phyloP scores from a whole-genome alignment of 805 yeast species.

The Blastobotrys robertii region DNA sequence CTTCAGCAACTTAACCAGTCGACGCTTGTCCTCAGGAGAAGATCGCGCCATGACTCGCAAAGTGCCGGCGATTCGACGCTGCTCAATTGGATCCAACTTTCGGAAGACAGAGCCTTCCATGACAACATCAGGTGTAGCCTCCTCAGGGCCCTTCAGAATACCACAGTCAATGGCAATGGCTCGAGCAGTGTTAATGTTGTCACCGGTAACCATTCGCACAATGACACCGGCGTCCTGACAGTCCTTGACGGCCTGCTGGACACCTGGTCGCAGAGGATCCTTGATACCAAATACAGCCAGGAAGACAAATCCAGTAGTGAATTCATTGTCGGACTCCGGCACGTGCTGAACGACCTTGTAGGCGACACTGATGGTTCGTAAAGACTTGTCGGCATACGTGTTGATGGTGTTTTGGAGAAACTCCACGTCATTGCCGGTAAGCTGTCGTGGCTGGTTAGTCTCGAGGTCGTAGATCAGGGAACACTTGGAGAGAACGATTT shows the following conservation, averaged over 20 bases:
- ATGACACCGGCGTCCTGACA: slow-evolving; percentile 89
- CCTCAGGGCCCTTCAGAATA: slow-evolving; percentile 42
- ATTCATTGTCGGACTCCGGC: slow-evolving; percentile 14
- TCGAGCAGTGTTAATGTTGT: slow-evolving; percentile 80
- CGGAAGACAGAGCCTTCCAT: slow-evolving; percentile 95
- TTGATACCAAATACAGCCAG: slow-evolving; percentile 85
- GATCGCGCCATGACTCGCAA: slow-evolving; percentile 86
- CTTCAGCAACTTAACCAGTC: slow-evolving; percentile 73
- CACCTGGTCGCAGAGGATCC: slow-evolving; percentile 90
- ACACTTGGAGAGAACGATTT: slow-evolving; percentile 62
- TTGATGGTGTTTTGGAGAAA: slow-evolving; percentile 37
- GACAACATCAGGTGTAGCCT: slow-evolving; percentile 46
- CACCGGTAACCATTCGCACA: slow-evolving; percentile 98
- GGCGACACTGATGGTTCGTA: slow-evolving; percentile 82
- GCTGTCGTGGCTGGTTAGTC: slow-evolving; percentile 1
- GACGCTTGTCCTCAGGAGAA: slow-evolving; percentile 89
- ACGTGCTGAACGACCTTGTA: slow-evolving; percentile 44
- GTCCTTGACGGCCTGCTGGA: slow-evolving; percentile 74
- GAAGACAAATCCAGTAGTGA: slow-evolving; percentile 33
- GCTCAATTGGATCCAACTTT: slow-evolving; percentile 46
- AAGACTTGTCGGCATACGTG: slow-evolving; percentile 62
- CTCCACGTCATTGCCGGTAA: slow-evolving; percentile 20
- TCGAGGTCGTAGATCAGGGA: slow-evolving; percentile 21
- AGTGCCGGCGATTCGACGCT: slow-evolving; percentile 55
- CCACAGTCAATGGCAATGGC: slow-evolving; percentile 86